Base-by-base conservation (phyloP, 495 filamentous ascomycete genomes). In the Penicillium mononematosum region DNA sequence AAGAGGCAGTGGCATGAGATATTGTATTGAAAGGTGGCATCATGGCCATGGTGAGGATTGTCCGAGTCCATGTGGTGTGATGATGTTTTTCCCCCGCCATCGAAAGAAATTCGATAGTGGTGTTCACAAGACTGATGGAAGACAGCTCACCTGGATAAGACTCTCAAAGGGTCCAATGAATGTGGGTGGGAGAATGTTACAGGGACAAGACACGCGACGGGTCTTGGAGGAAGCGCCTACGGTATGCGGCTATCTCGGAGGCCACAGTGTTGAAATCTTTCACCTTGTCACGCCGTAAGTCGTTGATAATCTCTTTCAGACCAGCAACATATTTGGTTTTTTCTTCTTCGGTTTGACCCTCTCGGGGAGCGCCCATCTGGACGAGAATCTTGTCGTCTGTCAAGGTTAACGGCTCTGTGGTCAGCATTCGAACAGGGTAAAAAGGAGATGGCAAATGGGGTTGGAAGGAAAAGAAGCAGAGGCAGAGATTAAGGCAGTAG, bases 331-430 rank as follows among this genome's bases (percentile, higher is more conserved):
- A 98, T 57, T 77, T 77, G 60, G 81, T 76, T 70, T 83, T 84
- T 61, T 91, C 84, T 70, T 90, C 85, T 58, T 84, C 80, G 20
- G 76, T 83, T 61, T 84, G 85, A 47, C 87, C 86, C 63, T 92
- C 90, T 49, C 80, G 79, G 51, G 85, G 72, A 31, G 85, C 83
- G 58, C 91, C 91, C 65, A 97, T 83, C 58, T 95, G 84, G 54
- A 91, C 79, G 47, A 96, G 85, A 47, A 96, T 88, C 65, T 87
- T 85, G 69, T 94, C 88, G 82, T 95, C 92, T 96, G 78, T 58
- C 69, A 58, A 69, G 44, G 72, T 76, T 73, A 81, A 76, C 71
- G 71, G 71, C 66, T 69, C 72, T 75, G 74, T 70, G 70, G 86
- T 91, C 80, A 89, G 85, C 74, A 76, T 78, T 72, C 67, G 75